Percentiles rank a stretch among this genome's conserved stretches.
Conservation (phyloP, 768 basidiomycete genomes). For the Tulasnella sp. region DNA sequence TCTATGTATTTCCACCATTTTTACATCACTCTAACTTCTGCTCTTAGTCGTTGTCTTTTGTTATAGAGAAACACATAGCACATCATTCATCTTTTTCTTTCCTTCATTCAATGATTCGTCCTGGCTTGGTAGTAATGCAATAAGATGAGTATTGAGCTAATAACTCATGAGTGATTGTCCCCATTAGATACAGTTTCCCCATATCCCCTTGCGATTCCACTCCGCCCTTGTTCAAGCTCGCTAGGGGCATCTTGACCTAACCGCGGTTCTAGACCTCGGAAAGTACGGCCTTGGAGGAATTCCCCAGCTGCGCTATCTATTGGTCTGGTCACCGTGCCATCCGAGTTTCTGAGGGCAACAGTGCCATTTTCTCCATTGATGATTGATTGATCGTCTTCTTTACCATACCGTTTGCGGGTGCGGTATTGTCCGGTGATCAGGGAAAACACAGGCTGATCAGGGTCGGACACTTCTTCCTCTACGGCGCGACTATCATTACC, state of each 20-base stretch:
- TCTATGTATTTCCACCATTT: neutral
- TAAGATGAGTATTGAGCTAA: too few relatives aligned
- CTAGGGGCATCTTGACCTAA: conserved; percentile 68
- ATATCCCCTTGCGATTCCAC: conserved; percentile 82
- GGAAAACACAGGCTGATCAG: conserved; percentile 71
- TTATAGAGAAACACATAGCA: too few relatives aligned
- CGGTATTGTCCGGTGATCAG: conserved; percentile 77
- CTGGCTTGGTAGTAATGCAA: too few relatives aligned
- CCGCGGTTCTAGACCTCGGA: conserved; percentile 67
- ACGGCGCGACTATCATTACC: conserved; percentile 15
- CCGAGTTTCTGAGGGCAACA: conserved; percentile 46
- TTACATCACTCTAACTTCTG: neutral
- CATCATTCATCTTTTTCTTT: too few relatives aligned
- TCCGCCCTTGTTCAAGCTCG: conserved; percentile 75
- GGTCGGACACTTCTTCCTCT: conserved; percentile 35
- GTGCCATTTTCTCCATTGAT: neutral
- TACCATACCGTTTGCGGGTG: conserved; percentile 54
- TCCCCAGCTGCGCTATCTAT: conserved; percentile 61
- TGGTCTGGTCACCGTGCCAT: conserved; percentile 41
- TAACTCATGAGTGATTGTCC: too few relatives aligned
- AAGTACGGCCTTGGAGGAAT: conserved; percentile 62
- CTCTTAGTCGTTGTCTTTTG: too few relatives aligned
- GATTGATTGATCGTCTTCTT: neutral
- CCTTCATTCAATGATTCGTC: too few relatives aligned
- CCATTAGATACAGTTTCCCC: too few relatives aligned